A percentile compares a stretch with the other conserved stretches of the same genome.
Evolutionary conservation across 257 asterid genomes (phyloP).

Genomic region (Solanum paucissectum): DNA sequence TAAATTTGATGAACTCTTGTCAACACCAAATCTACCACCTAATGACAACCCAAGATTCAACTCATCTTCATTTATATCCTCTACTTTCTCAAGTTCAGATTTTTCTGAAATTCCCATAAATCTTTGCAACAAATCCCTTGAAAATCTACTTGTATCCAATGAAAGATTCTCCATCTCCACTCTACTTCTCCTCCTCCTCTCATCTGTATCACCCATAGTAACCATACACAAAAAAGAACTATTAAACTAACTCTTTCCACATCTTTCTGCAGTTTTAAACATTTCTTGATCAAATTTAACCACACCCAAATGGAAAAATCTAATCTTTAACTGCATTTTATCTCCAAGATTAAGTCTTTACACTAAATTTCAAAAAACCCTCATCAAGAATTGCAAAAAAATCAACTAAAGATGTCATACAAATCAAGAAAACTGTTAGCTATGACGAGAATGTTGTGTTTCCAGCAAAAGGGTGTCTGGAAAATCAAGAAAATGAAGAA

Average conservation of each 20-base stretch:
- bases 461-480: background rate
- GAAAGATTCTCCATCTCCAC: conserved; percentile 56
- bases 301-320: conserved; percentile 22
- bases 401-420: background rate
- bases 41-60: conserved; percentile 86
- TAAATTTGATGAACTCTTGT: conserved; percentile 38
- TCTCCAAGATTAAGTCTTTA: conserved; percentile 19
- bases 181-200: conserved; percentile 24
- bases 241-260: conserved; percentile 5
- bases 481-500: conserved; percentile 19
- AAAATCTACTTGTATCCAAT: conserved; percentile 32
- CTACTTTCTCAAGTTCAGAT: conserved; percentile 12
- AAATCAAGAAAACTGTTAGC: background rate
- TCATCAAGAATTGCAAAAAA: background rate
- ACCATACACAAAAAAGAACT: background rate
- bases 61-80: conserved; percentile 33
- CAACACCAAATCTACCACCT: conserved; percentile 92
- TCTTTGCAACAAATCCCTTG: conserved; percentile 73
- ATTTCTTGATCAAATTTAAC: conserved; percentile 24
- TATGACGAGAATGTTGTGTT: background rate
- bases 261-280: conserved; percentile 16
- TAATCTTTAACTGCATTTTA: conserved; percentile 37
- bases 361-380: background rate
- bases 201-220: conserved; percentile 44
- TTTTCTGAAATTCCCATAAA: conserved; percentile 40